Evolutionary conservation across 768 basidiomycete genomes (phyloP).

Genomic region (Exidia glandulosa): DNA sequence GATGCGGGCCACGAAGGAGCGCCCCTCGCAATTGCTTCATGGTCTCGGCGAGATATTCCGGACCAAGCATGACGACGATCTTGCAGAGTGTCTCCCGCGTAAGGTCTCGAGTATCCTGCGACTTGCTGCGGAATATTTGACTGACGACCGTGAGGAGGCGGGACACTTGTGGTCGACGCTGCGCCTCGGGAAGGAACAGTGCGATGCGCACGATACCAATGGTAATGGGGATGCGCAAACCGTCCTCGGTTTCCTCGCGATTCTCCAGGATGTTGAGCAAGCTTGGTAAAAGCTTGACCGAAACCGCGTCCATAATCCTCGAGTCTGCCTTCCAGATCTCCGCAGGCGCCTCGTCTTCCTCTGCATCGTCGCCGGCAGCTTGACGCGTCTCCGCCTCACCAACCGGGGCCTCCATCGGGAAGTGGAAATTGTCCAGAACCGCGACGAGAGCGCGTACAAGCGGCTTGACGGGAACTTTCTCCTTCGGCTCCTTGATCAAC

Average conservation of each 20-base stretch:
- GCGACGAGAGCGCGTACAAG: constrained; percentile 79
- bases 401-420: constrained; percentile 60
- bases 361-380: constrained; percentile 16
- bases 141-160: constrained; percentile 74
- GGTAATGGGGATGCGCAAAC: constrained; percentile 77
- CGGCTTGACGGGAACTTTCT: constrained; percentile 51
- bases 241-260: constrained; percentile 74
- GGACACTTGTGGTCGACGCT: constrained; percentile 56
- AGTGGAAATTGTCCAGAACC: constrained; percentile 84
- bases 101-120: constrained; percentile 85
- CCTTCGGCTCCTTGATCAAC: constrained; percentile 31
- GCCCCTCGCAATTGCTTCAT: constrained; percentile 77
- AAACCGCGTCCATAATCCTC: constrained; percentile 64
- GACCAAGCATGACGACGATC: constrained; percentile 63
- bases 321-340: constrained; percentile 12
- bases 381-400: constrained; percentile 12
- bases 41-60: constrained; percentile 58
- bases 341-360: constrained; percentile 5
- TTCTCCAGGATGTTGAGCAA: constrained; percentile 75
- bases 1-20: constrained; percentile 81
- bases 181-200: constrained; percentile 55
- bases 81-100: constrained; percentile 73
- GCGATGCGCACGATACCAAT: constrained; percentile 81
- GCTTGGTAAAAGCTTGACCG: constrained; percentile 61
- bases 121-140: constrained; percentile 86